Percentiles rank a stretch among this genome's conserved stretches.
Evolutionary conservation across 2,329 filamentous ascomycete species (phyloP).

Genomic region (Phyllosticta paracitricarpa): DNA sequence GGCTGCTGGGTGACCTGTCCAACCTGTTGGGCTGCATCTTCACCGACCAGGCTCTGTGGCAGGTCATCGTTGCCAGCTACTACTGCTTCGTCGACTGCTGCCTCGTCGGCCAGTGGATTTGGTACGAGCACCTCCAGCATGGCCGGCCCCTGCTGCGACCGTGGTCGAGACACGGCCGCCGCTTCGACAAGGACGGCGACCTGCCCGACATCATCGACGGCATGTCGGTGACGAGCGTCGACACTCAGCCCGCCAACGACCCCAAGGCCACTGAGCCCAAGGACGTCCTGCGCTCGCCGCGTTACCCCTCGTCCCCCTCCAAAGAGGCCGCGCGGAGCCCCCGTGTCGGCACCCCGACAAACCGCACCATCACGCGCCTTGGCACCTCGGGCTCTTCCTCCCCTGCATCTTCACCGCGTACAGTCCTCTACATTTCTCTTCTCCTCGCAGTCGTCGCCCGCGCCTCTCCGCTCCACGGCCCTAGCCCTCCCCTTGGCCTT

Average conservation of each 20-base stretch:
- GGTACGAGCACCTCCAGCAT: slow-evolving; percentile 51
- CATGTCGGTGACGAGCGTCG: slow-evolving; percentile 8
- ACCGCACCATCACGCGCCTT: slow-evolving; percentile 23
- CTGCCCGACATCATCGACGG: slow-evolving; percentile 23
- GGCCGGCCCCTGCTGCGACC: slow-evolving; percentile 29
- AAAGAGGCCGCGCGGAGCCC: neutral
- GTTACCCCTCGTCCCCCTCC: slow-evolving; percentile 8
- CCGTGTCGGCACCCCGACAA: slow-evolving; percentile 5
- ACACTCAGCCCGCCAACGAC: neutral
- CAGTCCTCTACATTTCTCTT: slow-evolving; percentile 37
- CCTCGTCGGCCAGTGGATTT: slow-evolving; percentile 54
- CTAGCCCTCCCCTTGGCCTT: slow-evolving; percentile 16
- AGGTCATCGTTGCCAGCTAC: slow-evolving; percentile 54
- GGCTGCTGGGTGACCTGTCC: slow-evolving; percentile 54
- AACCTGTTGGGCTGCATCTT: slow-evolving; percentile 55
- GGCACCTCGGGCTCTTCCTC: slow-evolving; percentile 26
- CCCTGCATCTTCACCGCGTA: slow-evolving; percentile 36
- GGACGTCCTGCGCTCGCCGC: slow-evolving; percentile 26
- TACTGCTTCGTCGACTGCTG: slow-evolving; percentile 57
- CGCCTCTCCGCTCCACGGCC: slow-evolving; percentile 22
- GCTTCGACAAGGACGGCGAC: slow-evolving; percentile 16
- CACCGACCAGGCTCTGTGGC: slow-evolving; percentile 56
- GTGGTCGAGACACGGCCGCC: slow-evolving; percentile 4
- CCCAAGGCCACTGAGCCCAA: slow-evolving; percentile 21
- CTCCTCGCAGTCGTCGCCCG: slow-evolving; percentile 33